Percentiles rank a stretch among this genome's conserved stretches.
phyloP scores from a whole-genome alignment of 441 rosid genomes.

The Codiaeum variegatum region DNA sequence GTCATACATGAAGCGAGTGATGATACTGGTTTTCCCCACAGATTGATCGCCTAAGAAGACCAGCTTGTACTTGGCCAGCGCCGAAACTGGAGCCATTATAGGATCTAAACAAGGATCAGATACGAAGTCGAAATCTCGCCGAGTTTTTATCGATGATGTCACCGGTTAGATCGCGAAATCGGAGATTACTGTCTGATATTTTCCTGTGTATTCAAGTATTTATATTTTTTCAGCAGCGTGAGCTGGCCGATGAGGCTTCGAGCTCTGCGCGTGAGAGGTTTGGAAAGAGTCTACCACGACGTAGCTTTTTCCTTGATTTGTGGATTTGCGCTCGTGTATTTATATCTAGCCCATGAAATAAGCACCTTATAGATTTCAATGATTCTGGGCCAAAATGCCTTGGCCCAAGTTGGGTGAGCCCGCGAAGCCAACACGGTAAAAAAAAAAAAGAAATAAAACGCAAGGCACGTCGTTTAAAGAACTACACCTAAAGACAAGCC shows the following conservation, averaged over 20 bases:
- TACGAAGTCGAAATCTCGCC: constrained; percentile 2
- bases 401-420: no score
- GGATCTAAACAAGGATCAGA: constrained; percentile 12
- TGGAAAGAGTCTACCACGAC: not conserved
- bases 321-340: not conserved
- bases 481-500: not conserved
- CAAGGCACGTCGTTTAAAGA: not conserved
- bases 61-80: constrained; percentile 82
- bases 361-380: no score
- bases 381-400: no score
- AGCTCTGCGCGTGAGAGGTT: not conserved
- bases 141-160: not conserved
- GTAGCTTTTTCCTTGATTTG: not conserved
- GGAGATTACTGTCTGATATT: not conserved
- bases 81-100: constrained; percentile 78
- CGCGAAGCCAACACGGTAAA: no score
- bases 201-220: not conserved
- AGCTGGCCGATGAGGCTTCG: not conserved
- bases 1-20: constrained; percentile 92
- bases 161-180: not conserved
- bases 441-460: not conserved
- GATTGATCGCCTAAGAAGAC: constrained; percentile 93
- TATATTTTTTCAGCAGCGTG: not conserved
- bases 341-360: no score
- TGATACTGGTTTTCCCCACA: constrained; percentile 84